Conservation (phyloP, 768 basidiomycete genomes). For the Trametes coccinea region DNA sequence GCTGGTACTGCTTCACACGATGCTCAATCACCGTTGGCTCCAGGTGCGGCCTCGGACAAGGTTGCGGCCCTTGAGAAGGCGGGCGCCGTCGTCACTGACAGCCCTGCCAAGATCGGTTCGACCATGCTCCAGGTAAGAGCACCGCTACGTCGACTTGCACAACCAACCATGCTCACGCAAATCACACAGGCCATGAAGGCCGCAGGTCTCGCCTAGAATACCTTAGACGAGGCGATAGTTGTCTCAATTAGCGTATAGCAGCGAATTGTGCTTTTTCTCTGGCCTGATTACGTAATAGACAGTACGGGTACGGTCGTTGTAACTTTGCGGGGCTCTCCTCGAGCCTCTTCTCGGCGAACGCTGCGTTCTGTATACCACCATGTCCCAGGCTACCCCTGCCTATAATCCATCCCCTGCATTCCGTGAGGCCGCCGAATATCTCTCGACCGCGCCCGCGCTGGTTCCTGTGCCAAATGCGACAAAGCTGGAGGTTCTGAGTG, state of each 20-base stretch:
- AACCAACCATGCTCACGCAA: constrained; percentile 2
- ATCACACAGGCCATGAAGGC: constrained; percentile 69
- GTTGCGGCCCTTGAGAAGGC: constrained; percentile 88
- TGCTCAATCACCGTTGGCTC: not conserved
- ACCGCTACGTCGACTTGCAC: not conserved
- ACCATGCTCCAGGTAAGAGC: constrained; percentile 81
- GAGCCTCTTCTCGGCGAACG: not conserved
- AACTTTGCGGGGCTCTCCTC: constrained; percentile 1
- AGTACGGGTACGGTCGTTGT: constrained; percentile 23
- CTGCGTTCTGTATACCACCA: constrained; percentile 21
- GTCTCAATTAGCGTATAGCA: not conserved
- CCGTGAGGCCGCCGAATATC: constrained; percentile 59
- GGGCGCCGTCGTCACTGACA: constrained; percentile 91
- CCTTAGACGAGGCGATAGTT: constrained; percentile 12
- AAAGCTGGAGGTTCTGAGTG: constrained; percentile 70
- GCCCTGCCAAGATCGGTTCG: constrained; percentile 91
- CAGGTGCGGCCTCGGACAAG: constrained; percentile 91
- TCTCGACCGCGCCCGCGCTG: constrained; percentile 57
- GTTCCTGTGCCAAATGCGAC: constrained; percentile 55
- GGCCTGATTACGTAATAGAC: constrained; percentile 40
- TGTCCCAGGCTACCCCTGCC: constrained; percentile 17
- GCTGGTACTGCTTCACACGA: not conserved
- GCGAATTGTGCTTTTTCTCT: constrained; percentile 5
- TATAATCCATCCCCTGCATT: constrained; percentile 46
- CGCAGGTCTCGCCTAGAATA: constrained; percentile 61